These are phyloP conservation scores for Pythium chondricola DNA, from an alignment of 352 stramenopile genomes.

Conservation along the genomic window DNA sequence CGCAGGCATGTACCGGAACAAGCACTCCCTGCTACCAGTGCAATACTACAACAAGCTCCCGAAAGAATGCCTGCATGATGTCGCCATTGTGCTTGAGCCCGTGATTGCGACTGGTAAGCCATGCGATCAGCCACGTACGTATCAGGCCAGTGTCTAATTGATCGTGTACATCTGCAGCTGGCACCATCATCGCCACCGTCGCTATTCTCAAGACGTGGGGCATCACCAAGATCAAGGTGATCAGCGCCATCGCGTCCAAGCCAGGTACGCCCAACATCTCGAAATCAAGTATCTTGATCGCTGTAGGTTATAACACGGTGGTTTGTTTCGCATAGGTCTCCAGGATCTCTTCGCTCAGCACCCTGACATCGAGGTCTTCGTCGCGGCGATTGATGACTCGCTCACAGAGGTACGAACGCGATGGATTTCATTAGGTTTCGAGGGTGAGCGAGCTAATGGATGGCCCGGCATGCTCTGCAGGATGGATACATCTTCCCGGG, in stretches of 20 bases:
- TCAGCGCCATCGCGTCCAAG: constrained; percentile 92
- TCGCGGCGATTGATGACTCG: constrained; percentile 69
- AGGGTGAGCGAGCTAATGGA: too few species aligned
- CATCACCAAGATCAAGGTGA: constrained; percentile 90
- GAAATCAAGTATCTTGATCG: too few species aligned
- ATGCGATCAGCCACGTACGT: neutral
- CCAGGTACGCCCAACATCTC: constrained; percentile 67
- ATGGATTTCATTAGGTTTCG: too few species aligned
- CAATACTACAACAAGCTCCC: constrained; percentile 99
- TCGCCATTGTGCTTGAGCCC: constrained; percentile 95
- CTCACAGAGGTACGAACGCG: constrained; percentile 69
- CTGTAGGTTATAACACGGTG: too few species aligned
- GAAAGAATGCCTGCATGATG: constrained; percentile 88
- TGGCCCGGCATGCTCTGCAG: constrained; percentile 27
- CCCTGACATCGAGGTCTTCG: constrained; percentile 69
- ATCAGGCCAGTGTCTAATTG: neutral
- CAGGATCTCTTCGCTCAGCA: constrained; percentile 76
- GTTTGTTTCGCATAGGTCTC: constrained; percentile 37
- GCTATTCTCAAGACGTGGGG: constrained; percentile 96
- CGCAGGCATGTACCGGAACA: constrained; percentile 86
- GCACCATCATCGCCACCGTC: constrained; percentile 93
- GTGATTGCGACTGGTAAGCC: constrained; percentile 90
- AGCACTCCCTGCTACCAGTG: constrained; percentile 90
- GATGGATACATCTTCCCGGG: constrained; percentile 78
- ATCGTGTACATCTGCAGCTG: constrained; percentile 28